These are phyloP conservation scores for Ganoderma lucidum DNA, from an alignment of 1,284 basidiomycete genomes.

Conservation along the genomic window DNA sequence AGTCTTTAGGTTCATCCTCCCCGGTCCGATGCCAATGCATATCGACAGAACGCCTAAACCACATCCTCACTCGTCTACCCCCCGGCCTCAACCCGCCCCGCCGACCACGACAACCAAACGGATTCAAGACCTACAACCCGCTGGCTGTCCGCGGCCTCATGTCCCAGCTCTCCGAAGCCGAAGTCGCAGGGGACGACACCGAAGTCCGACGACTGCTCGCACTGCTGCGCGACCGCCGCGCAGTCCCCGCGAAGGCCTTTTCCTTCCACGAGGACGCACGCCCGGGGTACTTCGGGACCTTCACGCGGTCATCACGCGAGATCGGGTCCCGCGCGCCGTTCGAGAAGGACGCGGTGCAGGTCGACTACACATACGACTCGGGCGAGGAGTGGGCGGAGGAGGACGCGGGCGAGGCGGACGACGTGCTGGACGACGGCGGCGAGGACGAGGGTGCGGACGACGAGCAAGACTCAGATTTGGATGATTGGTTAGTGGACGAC, in stretches of 20 bases:
- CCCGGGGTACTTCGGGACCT: constrained; percentile 89
- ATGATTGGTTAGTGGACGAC: constrained; percentile 82
- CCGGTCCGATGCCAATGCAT: background rate
- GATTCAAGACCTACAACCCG: constrained; percentile 46
- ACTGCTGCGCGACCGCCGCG: constrained; percentile 62
- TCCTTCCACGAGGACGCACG: constrained; percentile 80
- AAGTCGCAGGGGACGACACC: constrained; percentile 72
- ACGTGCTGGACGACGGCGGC: constrained; percentile 69
- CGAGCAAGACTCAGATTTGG: constrained; percentile 74
- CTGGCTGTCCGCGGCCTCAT: constrained; percentile 65
- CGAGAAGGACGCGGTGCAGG: constrained; percentile 67
- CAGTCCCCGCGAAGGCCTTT: constrained; percentile 76
- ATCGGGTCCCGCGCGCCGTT: constrained; percentile 83
- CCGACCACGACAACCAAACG: constrained; percentile 30
- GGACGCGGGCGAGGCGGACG: constrained; percentile 78
- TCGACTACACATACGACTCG: constrained; percentile 87
- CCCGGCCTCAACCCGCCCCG: constrained; percentile 42
- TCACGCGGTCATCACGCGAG: constrained; percentile 76
- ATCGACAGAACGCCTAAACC: constrained; percentile 50
- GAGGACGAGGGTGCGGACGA: constrained; percentile 61
- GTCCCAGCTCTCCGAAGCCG: constrained; percentile 74
- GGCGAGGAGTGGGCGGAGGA: constrained; percentile 85
- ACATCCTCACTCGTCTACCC: constrained; percentile 49
- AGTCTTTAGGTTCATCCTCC: background rate
- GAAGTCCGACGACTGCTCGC: constrained; percentile 63